phyloP scores from a whole-genome alignment of 306 rosid genomes.

The Lithocarpus polystachyus region DNA sequence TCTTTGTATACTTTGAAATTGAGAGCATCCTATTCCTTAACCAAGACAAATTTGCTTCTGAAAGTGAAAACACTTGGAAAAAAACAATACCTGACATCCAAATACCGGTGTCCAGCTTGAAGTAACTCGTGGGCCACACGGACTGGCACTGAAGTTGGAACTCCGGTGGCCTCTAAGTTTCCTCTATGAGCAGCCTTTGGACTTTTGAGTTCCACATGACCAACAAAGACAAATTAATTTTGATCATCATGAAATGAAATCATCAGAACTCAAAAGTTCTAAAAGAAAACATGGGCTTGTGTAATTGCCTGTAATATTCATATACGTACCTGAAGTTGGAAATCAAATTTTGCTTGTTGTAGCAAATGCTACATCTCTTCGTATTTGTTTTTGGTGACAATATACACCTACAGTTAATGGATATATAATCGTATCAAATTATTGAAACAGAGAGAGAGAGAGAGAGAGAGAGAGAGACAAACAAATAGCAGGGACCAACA shows the following conservation, averaged over 20 bases:
- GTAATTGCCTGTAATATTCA: too few species aligned
- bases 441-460: neutral
- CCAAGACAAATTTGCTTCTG: neutral
- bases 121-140: slow-evolving; percentile 82
- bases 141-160: slow-evolving; percentile 82
- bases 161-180: slow-evolving; percentile 45
- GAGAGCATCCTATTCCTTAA: neutral
- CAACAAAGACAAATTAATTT: neutral
- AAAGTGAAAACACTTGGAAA: neutral
- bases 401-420: neutral
- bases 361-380: neutral
- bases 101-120: slow-evolving; percentile 85
- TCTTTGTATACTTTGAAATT: too few species aligned
- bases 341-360: neutral
- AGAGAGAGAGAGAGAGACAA: too few species aligned
- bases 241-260: neutral
- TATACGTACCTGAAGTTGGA: slow-evolving; percentile 20
- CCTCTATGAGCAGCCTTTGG: slow-evolving; percentile 38
- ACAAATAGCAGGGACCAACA: neutral
- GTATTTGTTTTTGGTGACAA: neutral
- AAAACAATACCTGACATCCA: slow-evolving; percentile 71
- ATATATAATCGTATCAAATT: neutral
- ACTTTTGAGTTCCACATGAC: slow-evolving; percentile 23
- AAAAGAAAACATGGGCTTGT: neutral
- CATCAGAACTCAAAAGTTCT: neutral